phyloP scores from a whole-genome alignment of 371 early-diverging fungal genomes.

The Mycotypha africana region DNA sequence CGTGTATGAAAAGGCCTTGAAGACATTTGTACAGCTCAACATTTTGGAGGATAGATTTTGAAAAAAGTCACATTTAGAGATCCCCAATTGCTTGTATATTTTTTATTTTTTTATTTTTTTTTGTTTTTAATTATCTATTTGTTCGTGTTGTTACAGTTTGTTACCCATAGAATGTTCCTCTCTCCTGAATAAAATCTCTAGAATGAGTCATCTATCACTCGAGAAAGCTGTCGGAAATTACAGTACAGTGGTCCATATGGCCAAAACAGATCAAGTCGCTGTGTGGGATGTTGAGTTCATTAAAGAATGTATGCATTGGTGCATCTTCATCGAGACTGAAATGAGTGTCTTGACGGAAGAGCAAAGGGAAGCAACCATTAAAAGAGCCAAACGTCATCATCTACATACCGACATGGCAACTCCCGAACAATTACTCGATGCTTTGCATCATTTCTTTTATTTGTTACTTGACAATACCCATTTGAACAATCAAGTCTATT shows the following conservation, averaged over 20 bases:
- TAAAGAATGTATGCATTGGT: constrained; percentile 20
- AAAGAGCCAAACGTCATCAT: constrained; percentile 7
- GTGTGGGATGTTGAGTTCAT: constrained; percentile 23
- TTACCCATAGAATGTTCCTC: too few species aligned
- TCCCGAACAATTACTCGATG: constrained; percentile 12
- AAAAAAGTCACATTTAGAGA: not conserved
- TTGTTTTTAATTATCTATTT: too few species aligned
- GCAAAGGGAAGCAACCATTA: constrained; percentile 1
- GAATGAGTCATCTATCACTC: too few species aligned
- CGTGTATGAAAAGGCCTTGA: constrained; percentile 82
- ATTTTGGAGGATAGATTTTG: constrained; percentile 26
- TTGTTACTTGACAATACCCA: constrained; percentile 17
- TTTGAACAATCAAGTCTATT: constrained; percentile 19
- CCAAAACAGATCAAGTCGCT: constrained; percentile 14
- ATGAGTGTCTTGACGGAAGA: constrained; percentile 5
- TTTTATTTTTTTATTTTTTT: too few species aligned
- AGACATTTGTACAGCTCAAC: constrained; percentile 39
- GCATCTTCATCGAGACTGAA: constrained; percentile 33
- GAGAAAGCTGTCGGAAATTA: too few species aligned
- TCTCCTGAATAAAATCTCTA: too few species aligned
- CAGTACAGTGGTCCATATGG: too few species aligned
- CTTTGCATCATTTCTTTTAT: constrained; percentile 18
- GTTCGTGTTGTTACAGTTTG: too few species aligned
- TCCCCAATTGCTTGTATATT: too few species aligned
- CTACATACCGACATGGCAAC: constrained; percentile 6